Evolutionary conservation across 176 grass and related monocot species (phyloP).

Genomic region (Aegilops sharonensis): DNA sequence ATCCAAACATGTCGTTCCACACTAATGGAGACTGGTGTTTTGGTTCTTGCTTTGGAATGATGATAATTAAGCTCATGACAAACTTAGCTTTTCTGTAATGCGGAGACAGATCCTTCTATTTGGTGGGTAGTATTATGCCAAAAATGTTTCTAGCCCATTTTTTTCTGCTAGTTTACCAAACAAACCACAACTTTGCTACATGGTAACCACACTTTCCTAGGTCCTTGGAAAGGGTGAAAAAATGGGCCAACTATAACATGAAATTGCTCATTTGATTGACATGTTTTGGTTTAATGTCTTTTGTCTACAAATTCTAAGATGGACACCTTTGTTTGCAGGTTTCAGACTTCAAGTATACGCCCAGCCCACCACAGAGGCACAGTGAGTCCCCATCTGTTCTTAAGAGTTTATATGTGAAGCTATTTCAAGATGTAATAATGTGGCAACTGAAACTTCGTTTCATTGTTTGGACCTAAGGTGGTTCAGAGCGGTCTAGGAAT

Average conservation of each 20-base stretch:
- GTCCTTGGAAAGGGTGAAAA: neutral
- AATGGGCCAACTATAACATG: neutral
- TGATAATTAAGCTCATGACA: neutral
- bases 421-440: neutral
- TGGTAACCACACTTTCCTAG: neutral
- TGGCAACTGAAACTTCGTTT: slow-evolving; percentile 19
- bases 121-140: neutral
- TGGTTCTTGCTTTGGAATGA: neutral
- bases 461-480: slow-evolving; percentile 38
- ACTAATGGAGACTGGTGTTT: neutral
- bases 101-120: neutral
- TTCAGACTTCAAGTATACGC: slow-evolving; percentile 48
- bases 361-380: slow-evolving; percentile 46
- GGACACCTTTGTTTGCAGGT: slow-evolving; percentile 8
- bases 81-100: neutral
- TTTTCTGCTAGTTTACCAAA: slow-evolving; percentile 12
- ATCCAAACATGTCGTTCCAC: neutral
- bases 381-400: slow-evolving; percentile 41
- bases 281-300: neutral
- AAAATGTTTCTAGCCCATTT: slow-evolving; percentile 1
- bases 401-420: neutral
- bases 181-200: neutral
- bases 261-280: neutral
- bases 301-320: neutral
- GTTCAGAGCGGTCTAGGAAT: slow-evolving; percentile 35